Conservation (phyloP, 2,329 filamentous ascomycete species). For the Colletotrichum filicis region DNA sequence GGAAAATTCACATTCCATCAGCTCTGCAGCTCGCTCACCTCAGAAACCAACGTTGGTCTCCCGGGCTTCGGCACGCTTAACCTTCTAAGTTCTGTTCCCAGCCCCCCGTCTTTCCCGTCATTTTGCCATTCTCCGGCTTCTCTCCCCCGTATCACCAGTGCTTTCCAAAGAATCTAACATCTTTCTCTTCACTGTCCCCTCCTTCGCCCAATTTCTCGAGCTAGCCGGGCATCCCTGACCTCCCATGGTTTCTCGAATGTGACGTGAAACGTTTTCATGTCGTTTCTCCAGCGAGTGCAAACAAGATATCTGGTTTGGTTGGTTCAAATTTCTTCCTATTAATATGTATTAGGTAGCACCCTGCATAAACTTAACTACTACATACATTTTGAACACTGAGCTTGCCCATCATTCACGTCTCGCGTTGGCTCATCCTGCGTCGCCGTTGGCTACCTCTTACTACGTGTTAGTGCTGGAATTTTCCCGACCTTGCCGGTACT, state of each 20-base stretch:
- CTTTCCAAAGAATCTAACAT: background rate
- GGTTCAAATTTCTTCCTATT: background rate
- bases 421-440: background rate
- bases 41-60: background rate
- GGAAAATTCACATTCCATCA: too few species aligned
- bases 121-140: too few species aligned
- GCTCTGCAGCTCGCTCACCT: background rate
- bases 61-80: background rate
- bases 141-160: background rate
- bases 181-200: background rate
- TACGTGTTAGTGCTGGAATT: background rate
- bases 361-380: background rate
- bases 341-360: background rate
- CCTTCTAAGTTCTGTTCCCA: background rate
- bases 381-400: background rate
- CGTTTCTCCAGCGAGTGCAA: slow-evolving; percentile 24
- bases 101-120: too few species aligned
- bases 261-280: slow-evolving; percentile 25
- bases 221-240: slow-evolving; percentile 23
- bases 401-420: background rate
- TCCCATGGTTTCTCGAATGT: slow-evolving; percentile 17
- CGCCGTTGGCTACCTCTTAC: too few species aligned
- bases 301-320: background rate
- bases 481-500: background rate
- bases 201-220: background rate